These are phyloP conservation scores for Colletotrichum sp. DNA, from an alignment of 2,329 filamentous ascomycete species.

Conservation along the genomic window DNA sequence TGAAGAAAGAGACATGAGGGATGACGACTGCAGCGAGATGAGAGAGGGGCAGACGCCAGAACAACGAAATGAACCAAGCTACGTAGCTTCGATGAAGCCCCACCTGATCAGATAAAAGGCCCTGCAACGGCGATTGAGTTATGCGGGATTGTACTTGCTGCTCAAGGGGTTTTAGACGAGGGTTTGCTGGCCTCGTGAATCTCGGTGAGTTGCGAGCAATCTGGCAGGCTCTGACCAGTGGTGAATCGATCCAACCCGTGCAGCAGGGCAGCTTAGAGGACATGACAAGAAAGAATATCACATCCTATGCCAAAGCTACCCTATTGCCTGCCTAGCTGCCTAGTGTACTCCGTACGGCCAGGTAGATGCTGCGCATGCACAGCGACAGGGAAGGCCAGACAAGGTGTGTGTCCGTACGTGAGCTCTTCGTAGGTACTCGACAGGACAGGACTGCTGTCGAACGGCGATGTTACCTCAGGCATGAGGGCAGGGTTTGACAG, in stretches of 20 bases:
- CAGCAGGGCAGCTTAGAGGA: background rate
- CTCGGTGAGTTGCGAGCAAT: background rate
- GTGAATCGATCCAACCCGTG: background rate
- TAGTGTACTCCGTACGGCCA: background rate
- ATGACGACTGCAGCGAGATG: conserved; percentile 7
- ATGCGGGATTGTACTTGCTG: background rate
- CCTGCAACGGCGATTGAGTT: conserved; percentile 11
- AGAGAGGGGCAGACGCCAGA: background rate
- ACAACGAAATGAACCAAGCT: background rate
- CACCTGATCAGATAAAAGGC: background rate
- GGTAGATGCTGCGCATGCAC: background rate
- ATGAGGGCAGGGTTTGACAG: background rate
- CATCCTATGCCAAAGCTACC: background rate
- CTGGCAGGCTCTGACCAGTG: background rate
- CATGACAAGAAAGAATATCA: background rate
- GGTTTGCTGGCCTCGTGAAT: background rate
- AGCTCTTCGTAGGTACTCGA: background rate
- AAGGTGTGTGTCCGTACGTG: background rate
- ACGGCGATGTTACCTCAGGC: background rate
- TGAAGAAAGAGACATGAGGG: background rate
- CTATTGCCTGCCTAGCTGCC: background rate
- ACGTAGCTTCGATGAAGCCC: conserved; percentile 1
- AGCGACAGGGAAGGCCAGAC: background rate
- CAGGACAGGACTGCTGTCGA: background rate
- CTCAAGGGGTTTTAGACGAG: background rate